A percentile compares a stretch with the other conserved stretches of the same genome.
Evolutionary conservation across 2,329 filamentous ascomycete genomes (phyloP).

Genomic region (Fusarium oligoseptatum): DNA sequence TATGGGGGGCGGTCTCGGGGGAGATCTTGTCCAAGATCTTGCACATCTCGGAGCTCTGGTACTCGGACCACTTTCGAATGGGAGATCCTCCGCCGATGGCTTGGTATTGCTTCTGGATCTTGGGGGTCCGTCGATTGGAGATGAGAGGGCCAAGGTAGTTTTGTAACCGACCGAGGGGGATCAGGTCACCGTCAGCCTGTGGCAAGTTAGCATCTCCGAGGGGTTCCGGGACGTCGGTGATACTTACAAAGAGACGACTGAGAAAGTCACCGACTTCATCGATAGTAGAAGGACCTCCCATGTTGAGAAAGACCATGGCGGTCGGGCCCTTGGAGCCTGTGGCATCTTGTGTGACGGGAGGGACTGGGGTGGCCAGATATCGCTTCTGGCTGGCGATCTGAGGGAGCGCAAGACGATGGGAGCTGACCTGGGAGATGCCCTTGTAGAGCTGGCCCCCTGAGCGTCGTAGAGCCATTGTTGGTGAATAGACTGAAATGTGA

Average conservation of each 20-base stretch:
- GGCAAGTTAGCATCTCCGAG: constrained; percentile 26
- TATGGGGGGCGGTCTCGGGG: constrained; percentile 94
- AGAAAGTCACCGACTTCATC: constrained; percentile 92
- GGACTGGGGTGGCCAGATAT: constrained; percentile 62
- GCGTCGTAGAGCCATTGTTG: constrained; percentile 50
- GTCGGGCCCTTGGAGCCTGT: constrained; percentile 83
- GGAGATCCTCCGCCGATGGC: constrained; percentile 98
- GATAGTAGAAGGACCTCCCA: constrained; percentile 93
- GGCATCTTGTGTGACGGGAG: constrained; percentile 84
- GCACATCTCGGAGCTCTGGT: constrained; percentile 95
- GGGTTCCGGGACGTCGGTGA: background rate
- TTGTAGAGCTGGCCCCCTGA: constrained; percentile 49
- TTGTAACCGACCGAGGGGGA: constrained; percentile 93
- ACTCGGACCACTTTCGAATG: constrained; percentile 97
- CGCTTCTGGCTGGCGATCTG: constrained; percentile 50
- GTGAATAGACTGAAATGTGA: constrained; percentile 6
- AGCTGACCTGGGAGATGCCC: constrained; percentile 42
- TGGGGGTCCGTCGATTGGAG: constrained; percentile 87
- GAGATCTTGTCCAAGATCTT: constrained; percentile 93
- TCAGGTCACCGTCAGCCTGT: constrained; percentile 91
- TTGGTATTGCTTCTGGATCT: constrained; percentile 95
- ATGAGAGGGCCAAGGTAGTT: constrained; percentile 91
- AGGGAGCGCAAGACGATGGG: constrained; percentile 47
- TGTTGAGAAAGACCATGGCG: constrained; percentile 99
- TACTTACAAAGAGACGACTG: constrained; percentile 87